These are phyloP conservation scores for Ambrosiella cleistominuta DNA, from an alignment of 2,329 filamentous ascomycete species.

Conservation along the genomic window DNA sequence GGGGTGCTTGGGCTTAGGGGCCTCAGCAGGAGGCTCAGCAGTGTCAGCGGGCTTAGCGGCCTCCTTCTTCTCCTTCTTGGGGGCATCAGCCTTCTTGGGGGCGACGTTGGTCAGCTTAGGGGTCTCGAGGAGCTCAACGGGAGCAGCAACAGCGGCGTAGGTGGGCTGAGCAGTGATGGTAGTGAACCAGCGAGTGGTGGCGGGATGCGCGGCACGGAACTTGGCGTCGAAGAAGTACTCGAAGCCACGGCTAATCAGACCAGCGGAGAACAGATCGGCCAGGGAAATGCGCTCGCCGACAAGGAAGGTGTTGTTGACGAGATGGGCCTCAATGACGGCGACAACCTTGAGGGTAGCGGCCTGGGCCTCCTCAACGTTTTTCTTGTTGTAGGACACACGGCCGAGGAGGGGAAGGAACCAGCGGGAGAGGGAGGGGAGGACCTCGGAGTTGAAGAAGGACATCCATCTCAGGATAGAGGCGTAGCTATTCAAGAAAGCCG, in stretches of 20 bases:
- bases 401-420: slow-evolving; percentile 84
- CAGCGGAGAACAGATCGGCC: slow-evolving; percentile 73
- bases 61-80: slow-evolving; percentile 31
- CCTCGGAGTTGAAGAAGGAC: slow-evolving; percentile 86
- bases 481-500: slow-evolving; percentile 35
- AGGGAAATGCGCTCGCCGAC: slow-evolving; percentile 95
- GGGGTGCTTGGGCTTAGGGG: slow-evolving; percentile 93
- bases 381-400: slow-evolving; percentile 87
- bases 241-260: slow-evolving; percentile 73
- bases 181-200: slow-evolving; percentile 82
- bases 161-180: slow-evolving; percentile 86
- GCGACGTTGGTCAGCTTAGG: slow-evolving; percentile 51
- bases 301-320: slow-evolving; percentile 86
- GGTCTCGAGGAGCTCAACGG: slow-evolving; percentile 66
- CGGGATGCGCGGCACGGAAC: slow-evolving; percentile 70
- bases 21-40: slow-evolving; percentile 30
- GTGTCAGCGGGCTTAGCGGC: slow-evolving; percentile 22
- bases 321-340: slow-evolving; percentile 65
- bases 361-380: slow-evolving; percentile 65
- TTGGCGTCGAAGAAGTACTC: slow-evolving; percentile 85
- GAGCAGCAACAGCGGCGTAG: slow-evolving; percentile 63
- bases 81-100: slow-evolving; percentile 63
- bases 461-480: slow-evolving; percentile 96
- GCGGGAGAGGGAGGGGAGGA: slow-evolving; percentile 52
- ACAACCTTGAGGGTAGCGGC: slow-evolving; percentile 53